Conservation (phyloP, 768 basidiomycete genomes). For the Suillus discolor region DNA sequence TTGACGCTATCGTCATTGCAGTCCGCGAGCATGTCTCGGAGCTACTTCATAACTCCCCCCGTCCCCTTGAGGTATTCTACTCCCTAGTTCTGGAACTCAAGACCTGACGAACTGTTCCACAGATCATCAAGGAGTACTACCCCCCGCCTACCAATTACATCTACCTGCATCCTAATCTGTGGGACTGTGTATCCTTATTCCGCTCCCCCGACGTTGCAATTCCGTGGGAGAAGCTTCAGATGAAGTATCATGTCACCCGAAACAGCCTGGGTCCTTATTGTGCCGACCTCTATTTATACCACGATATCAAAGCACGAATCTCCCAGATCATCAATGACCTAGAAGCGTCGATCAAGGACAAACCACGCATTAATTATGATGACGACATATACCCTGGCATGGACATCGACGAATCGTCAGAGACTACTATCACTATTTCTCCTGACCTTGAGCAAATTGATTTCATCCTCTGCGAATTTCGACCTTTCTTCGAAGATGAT, state of each 20-base stretch:
- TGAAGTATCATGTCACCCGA: slow-evolving; percentile 62
- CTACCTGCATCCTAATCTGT: slow-evolving; percentile 59
- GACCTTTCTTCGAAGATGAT: slow-evolving; percentile 37
- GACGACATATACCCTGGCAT: slow-evolving; percentile 19
- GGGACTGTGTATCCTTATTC: slow-evolving; percentile 50
- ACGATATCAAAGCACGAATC: slow-evolving; percentile 57
- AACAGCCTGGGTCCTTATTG: slow-evolving; percentile 71
- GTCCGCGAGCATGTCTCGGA: slow-evolving; percentile 73
- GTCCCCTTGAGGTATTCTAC: slow-evolving; percentile 61
- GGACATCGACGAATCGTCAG: slow-evolving; percentile 30
- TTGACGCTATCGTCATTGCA: slow-evolving; percentile 75
- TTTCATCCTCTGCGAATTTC: slow-evolving; percentile 49
- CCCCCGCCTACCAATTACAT: slow-evolving; percentile 53
- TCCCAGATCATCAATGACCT: slow-evolving; percentile 39
- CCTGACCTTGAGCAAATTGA: slow-evolving; percentile 50
- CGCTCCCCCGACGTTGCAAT: slow-evolving; percentile 42
- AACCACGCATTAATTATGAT: slow-evolving; percentile 15
- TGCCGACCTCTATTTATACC: slow-evolving; percentile 71
- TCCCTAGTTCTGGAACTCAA: not conserved
- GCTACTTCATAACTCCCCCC: slow-evolving; percentile 59
- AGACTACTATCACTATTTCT: slow-evolving; percentile 30
- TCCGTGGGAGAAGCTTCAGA: slow-evolving; percentile 60
- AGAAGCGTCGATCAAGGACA: slow-evolving; percentile 21
- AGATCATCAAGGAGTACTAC: slow-evolving; percentile 63
- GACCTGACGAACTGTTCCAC: slow-evolving; percentile 11